Evolutionary conservation across 2,329 filamentous ascomycete species (phyloP), one percentile per base, ranked within the genome.

Genomic region (Nectriaceae sp.): DNA sequence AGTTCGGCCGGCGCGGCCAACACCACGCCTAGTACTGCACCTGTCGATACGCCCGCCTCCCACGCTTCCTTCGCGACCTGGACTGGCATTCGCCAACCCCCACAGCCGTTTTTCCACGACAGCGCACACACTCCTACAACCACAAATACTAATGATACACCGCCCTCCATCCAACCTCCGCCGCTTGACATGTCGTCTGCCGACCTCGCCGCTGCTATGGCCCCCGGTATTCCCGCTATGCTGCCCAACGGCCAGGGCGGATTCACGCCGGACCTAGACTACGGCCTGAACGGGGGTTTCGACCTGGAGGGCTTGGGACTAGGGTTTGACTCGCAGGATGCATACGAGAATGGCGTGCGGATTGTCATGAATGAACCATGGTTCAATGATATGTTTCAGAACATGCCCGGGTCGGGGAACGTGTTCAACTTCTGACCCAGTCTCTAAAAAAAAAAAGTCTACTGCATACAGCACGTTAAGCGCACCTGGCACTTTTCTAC

Each of bases 281-380:
- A 57, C 33, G 47, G 51, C 40, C 56, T 65, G 43, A 57, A 56
- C 4, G 51, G 59, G 11, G 61, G 56, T 13, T 60, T 68, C 50
- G 64, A 70, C 45, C 58, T 68, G 39, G 65, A 65, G 39, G 54
- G 59, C 15, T 48, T 69, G 33, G 65, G 62, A 21, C 42, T 67
- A 16, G 59, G 57, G 2, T 51, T 54, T 8, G 64, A 62, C 6
- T 46, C 54, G 3, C 60, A 62, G 40, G 62, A 61, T 26, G 56
- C 60, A 45, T 62, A 67, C 44, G 65, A 66, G 50, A 65, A 69
- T 15, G 66, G 66, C 8, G 62, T 69, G 42, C 62, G 65, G 26
- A 68, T 68, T 50, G 62, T 70, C 43, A 60, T 73, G 42, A 64
- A 68, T 47, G 72, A 75, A 46, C 67, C 70, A 13, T 74, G 72